Conservation (phyloP, 768 basidiomycete genomes). For the Leccinum subgranulosum region DNA sequence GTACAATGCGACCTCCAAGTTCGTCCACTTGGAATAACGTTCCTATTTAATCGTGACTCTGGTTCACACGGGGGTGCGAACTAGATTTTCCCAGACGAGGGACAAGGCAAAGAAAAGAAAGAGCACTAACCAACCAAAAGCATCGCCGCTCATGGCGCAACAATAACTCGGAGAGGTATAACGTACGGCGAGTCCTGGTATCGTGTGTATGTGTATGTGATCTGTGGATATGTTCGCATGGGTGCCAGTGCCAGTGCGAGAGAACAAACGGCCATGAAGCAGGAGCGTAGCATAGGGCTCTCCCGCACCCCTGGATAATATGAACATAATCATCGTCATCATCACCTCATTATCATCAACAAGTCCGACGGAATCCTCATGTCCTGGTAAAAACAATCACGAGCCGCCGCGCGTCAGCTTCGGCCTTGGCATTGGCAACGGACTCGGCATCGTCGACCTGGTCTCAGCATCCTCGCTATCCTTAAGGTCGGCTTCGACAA, state of each 20-base stretch:
- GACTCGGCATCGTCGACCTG: not conserved
- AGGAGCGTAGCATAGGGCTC: not conserved
- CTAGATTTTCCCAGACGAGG: not conserved
- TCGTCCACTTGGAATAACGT: not conserved
- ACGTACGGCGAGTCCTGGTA: not conserved
- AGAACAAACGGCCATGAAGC: not conserved
- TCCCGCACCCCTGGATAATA: not conserved
- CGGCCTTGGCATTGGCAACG: not conserved
- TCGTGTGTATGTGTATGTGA: not conserved
- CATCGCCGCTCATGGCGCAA: not conserved
- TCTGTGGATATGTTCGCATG: not conserved
- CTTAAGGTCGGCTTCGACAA: slow-evolving; percentile 18
- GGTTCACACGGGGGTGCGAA: not conserved
- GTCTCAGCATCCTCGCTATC: not conserved
- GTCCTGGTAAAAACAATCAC: not conserved
- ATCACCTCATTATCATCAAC: not conserved
- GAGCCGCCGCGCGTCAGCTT: not conserved
- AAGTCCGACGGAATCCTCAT: not conserved
- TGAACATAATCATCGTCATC: not conserved
- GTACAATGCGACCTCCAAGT: not conserved
- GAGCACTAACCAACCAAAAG: not conserved
- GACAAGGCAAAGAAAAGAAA: not conserved
- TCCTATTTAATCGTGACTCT: not conserved
- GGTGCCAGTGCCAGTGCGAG: not conserved
- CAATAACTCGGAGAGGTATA: not conserved